phyloP scores from a whole-genome alignment of 441 rosid species.

The Adansonia grandidieri region DNA sequence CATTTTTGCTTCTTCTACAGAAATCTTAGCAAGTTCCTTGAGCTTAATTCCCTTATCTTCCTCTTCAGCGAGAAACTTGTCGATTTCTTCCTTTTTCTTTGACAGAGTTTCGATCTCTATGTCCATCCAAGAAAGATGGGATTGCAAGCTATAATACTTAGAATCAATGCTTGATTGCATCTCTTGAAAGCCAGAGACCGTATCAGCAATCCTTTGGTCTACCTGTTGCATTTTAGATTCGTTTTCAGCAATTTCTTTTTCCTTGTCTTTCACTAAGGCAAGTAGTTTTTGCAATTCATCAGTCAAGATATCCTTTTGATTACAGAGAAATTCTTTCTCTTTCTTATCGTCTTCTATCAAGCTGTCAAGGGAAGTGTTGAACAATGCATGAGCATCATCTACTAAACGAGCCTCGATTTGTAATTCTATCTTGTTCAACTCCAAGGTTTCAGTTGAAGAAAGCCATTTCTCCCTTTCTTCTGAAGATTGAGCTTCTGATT shows the following conservation, averaged over 20 bases:
- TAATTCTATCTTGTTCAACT: slow-evolving; percentile 64
- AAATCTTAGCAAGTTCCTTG: slow-evolving; percentile 60
- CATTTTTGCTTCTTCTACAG: slow-evolving; percentile 69
- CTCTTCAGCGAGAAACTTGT: slow-evolving; percentile 49
- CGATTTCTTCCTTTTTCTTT: slow-evolving; percentile 61
- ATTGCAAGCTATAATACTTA: slow-evolving; percentile 51
- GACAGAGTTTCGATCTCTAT: slow-evolving; percentile 52
- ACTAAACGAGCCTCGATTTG: slow-evolving; percentile 65
- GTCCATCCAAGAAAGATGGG: slow-evolving; percentile 50
- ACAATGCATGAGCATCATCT: slow-evolving; percentile 52
- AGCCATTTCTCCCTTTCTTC: slow-evolving; percentile 64
- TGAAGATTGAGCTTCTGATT: slow-evolving; percentile 47
- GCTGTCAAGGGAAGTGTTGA: slow-evolving; percentile 55
- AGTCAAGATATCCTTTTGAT: slow-evolving; percentile 53
- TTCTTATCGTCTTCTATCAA: slow-evolving; percentile 56
- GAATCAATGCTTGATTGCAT: slow-evolving; percentile 54
- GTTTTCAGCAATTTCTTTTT: slow-evolving; percentile 69
- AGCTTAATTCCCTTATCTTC: slow-evolving; percentile 60
- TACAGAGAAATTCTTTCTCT: slow-evolving; percentile 54
- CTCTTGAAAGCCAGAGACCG: slow-evolving; percentile 62
- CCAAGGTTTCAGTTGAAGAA: slow-evolving; percentile 62
- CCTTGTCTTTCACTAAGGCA: slow-evolving; percentile 69
- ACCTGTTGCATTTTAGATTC: slow-evolving; percentile 57
- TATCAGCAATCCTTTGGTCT: slow-evolving; percentile 57
- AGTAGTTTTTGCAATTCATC: slow-evolving; percentile 65